Evolutionary conservation across 371 early-diverging fungal genomes (phyloP), one percentile per base, ranked within the genome.

Genomic region (Choanephora cucurbitarum): DNA sequence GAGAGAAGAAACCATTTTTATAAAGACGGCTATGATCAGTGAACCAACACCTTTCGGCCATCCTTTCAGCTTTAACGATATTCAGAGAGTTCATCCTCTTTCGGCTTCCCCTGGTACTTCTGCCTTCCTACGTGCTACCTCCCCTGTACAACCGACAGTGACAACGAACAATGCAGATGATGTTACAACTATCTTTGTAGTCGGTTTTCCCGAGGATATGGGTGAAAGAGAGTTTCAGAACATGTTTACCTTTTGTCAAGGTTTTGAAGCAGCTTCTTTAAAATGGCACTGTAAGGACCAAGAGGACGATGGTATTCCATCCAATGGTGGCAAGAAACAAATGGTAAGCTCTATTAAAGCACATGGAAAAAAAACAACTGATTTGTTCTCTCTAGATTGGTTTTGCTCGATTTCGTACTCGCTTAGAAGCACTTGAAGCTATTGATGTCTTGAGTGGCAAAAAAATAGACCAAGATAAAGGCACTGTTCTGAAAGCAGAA

Each of bases 161-260:
- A 9, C 15, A 19, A 41, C 57, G 1, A 52, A 31, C 42, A 43
- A 21, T 34, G 32, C 56, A 43, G 86, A 85, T 59, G 86, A 85
- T 67, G 82, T 97, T 54, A 90, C 94, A 17, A 96, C 96, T 21
- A 94, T 97, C 60, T 97, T 96, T 79, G 95, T 97, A 6, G 94
- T 95, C 28, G 97, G 97, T 18, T 94, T 97, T 58, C 97, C 97
- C 44, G 94, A 95, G 40, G 96, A 97, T 71, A 93, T 96, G 88
- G 82, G 80, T 60, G 97, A 97, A 69, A 75, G 97, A 55, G 97
- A 97, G 75, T 96, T 97, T 64, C 94, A 94, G 64, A 95, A 94
- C 75, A 94, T 95, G 95, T 97, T 97, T 78, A 91, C 85, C 13
- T 96, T 97, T 65, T 89, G 88, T 13, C 84, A 89, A 22, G 97